A percentile compares a stretch with the other conserved stretches of the same genome.
These are phyloP conservation scores for Penicillium sp. DNA, from an alignment of 2,329 filamentous ascomycete genomes.

Conservation along the genomic window DNA sequence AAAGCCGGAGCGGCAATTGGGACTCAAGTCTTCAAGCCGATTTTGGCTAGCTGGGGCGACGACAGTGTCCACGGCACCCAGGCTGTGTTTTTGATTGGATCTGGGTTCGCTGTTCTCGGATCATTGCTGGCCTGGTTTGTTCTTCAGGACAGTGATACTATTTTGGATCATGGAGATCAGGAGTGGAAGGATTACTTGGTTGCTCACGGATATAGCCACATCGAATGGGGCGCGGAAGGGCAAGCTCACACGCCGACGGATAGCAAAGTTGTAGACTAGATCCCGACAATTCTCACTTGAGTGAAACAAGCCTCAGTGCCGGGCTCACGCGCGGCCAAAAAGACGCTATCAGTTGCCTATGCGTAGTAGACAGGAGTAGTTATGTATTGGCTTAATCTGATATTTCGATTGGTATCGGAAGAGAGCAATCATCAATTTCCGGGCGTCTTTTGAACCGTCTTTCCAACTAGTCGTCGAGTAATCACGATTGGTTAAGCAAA, in stretches of 20 bases:
- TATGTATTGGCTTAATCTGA: too few relatives aligned
- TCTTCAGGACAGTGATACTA: constrained; percentile 46
- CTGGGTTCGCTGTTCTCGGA: constrained; percentile 52
- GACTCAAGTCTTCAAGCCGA: constrained; percentile 55
- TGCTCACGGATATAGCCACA: constrained; percentile 42
- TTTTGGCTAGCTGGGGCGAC: constrained; percentile 48
- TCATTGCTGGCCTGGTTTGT: constrained; percentile 49
- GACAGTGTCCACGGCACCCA: constrained; percentile 48
- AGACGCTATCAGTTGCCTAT: too few relatives aligned
- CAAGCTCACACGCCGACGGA: not conserved
- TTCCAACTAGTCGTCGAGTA: too few relatives aligned
- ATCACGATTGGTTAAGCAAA: too few relatives aligned
- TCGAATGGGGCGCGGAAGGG: constrained; percentile 25
- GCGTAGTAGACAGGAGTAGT: too few relatives aligned
- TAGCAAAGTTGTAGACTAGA: not conserved
- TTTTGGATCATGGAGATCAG: constrained; percentile 48
- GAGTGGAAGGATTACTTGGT: constrained; percentile 48
- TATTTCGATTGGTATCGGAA: too few relatives aligned
- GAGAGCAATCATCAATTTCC: too few relatives aligned
- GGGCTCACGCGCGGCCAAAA: too few relatives aligned
- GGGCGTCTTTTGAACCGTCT: too few relatives aligned
- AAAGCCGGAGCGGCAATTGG: constrained; percentile 56
- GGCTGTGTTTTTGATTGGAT: constrained; percentile 54
- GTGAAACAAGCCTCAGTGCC: too few relatives aligned
- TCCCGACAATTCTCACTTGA: not conserved